Conservation (phyloP, 2,329 filamentous ascomycete genomes). For the Epicoccum nigrum region DNA sequence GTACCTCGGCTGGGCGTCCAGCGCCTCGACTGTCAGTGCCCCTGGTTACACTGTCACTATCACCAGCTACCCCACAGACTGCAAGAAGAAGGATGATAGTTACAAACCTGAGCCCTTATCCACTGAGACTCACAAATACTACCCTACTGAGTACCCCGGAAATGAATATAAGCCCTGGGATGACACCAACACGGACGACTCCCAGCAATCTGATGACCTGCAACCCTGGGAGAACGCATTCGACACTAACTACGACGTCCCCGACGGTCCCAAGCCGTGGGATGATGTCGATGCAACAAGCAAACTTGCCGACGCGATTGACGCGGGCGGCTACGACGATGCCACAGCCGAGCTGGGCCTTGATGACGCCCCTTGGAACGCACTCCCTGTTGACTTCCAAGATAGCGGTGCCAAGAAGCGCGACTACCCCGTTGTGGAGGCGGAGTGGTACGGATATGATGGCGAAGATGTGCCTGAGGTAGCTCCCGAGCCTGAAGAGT, state of each 20-base stretch:
- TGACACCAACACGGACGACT: not conserved
- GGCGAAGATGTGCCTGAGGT: not conserved
- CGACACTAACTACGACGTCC: constrained; percentile 13
- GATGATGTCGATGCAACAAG: constrained; percentile 7
- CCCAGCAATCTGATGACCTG: not conserved
- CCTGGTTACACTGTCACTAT: constrained; percentile 9
- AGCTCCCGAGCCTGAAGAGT: not conserved
- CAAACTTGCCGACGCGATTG: constrained; percentile 10
- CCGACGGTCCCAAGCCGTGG: constrained; percentile 12
- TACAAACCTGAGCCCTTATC: constrained; percentile 6
- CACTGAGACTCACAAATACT: too few relatives aligned
- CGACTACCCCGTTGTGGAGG: not conserved
- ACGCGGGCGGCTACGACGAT: not conserved
- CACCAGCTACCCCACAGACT: constrained; percentile 14
- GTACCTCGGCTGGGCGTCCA: constrained; percentile 10
- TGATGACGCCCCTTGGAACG: constrained; percentile 5
- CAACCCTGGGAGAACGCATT: not conserved
- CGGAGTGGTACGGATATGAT: not conserved
- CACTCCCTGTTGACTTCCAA: constrained; percentile 1
- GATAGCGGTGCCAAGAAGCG: not conserved
- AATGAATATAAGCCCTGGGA: not conserved
- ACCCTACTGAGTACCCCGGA: not conserved
- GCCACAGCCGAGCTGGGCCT: constrained; percentile 1
- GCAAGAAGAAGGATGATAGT: constrained; percentile 3
- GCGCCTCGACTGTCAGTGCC: not conserved